A percentile compares a stretch with the other conserved stretches of the same genome.
Conservation (phyloP, 2,329 filamentous ascomycete genomes). For the Orbilia blumenaviensis region DNA sequence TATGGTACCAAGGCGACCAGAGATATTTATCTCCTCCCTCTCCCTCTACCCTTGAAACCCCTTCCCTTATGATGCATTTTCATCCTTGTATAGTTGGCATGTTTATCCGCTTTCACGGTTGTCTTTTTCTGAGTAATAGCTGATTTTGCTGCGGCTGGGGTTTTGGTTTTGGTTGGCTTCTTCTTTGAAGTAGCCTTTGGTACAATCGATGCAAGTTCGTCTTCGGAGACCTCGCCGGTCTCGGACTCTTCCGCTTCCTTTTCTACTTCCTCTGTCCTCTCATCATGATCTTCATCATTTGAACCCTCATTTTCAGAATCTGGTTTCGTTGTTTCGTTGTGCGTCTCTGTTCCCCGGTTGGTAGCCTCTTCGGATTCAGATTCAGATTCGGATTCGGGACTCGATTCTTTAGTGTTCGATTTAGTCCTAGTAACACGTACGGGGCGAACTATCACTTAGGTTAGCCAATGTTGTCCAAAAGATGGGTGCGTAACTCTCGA, state of each 20-base stretch:
- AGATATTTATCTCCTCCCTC: slow-evolving; percentile 12
- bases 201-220: slow-evolving; percentile 20
- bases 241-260: neutral
- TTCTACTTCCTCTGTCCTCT: too few species aligned
- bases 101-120: slow-evolving; percentile 30
- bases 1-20: neutral
- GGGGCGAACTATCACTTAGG: slow-evolving; percentile 20
- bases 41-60: slow-evolving; percentile 33
- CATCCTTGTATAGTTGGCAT: slow-evolving; percentile 43
- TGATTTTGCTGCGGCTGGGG: neutral
- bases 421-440: slow-evolving; percentile 22
- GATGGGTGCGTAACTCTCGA: neutral
- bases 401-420: neutral
- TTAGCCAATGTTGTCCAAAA: neutral
- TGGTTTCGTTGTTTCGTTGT: neutral
- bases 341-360: neutral
- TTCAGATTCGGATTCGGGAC: neutral
- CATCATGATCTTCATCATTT: neutral
- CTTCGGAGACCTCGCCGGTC: slow-evolving; percentile 17
- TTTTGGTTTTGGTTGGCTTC: neutral
- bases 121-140: neutral
- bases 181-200: neutral
- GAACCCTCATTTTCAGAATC: neutral
- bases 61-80: slow-evolving; percentile 48
- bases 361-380: neutral